Base-by-base conservation (phyloP, 176 grass and related monocot genomes). In the Aegilops umbellulata region DNA sequence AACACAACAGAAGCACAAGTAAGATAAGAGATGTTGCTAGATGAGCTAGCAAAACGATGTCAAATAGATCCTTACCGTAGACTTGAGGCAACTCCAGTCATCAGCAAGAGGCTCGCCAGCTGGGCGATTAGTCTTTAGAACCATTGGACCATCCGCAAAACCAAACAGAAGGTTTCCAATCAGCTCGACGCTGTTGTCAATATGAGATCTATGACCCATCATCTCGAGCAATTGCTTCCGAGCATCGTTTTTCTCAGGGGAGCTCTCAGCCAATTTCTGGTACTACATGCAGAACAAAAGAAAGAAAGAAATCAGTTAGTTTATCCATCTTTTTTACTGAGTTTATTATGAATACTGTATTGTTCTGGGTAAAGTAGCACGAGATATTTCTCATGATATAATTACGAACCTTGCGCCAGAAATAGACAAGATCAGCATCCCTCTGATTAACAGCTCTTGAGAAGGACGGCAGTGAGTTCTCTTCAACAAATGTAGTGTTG, bases 361-460 rank as follows among this genome's bases (percentile, higher is more conserved):
- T 15, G 38, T 30, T 62, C 0, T 53, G 25, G 25, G 74, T 1
- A n/a, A 58, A 41, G 27, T 17, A 63, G 69, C 29, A 17, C 61
- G 11, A 79, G 26, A 79, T 10, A 25, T 69, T 34, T 41, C 34
- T 77, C 49, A 24, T 8, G 61, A 60, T 76, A 69, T 44, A 67
- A 51, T 8, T 32, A 57, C 17, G 39, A 82, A 90, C 88, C 88
- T 90, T 98, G 60, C 92, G 91, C 93, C 93, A 98, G 74, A 95
- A 94, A 86, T 98, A 98, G 65, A 98, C 84, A 61, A 98, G 93
- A 81, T 98, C 91, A 77, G 96, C 91, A 82, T 98, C 96, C 58
- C 96, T 84, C 83, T 98, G 93, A 81, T 98, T 94, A 65, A 95
- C 88, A 84, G 91, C 76, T 38, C 34, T 89, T 25, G 86, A 84